Conservation (phyloP, 1,139 yeast genomes). For the Blastobotrys arbuscula region DNA sequence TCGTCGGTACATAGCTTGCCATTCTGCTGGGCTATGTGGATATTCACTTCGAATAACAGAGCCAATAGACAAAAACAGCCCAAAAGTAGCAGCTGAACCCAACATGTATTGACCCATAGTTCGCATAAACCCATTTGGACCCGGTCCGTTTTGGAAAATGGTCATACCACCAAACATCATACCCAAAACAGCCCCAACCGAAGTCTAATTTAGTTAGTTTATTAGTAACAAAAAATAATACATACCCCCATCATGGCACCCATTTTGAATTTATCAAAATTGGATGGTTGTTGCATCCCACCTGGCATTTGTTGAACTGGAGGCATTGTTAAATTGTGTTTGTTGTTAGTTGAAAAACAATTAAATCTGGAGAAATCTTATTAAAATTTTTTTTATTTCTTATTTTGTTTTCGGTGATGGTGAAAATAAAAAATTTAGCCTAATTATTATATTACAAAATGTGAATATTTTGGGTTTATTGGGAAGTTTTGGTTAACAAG, state of each 20-base stretch:
- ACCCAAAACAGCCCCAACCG: conserved; percentile 95
- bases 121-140: conserved; percentile 97
- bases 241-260: conserved; percentile 89
- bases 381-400: too few relatives aligned
- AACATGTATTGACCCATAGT: conserved; percentile 94
- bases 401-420: too few relatives aligned
- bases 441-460: too few relatives aligned
- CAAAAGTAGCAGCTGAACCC: conserved; percentile 96
- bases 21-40: conserved; percentile 25
- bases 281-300: conserved; percentile 68
- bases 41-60: conserved; percentile 71
- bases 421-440: neutral
- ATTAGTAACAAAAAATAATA: conserved; percentile 1
- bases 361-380: too few relatives aligned
- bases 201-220: conserved; percentile 39
- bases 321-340: conserved; percentile 50
- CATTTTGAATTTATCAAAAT: conserved; percentile 96
- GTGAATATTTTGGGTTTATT: neutral
- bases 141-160: conserved; percentile 88
- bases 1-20: conserved; percentile 27
- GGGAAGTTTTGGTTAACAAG: too few relatives aligned
- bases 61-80: conserved; percentile 92
- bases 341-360: neutral
- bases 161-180: conserved; percentile 91
- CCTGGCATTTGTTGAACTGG: conserved; percentile 71